Evolutionary conservation across 2,329 filamentous ascomycete genomes (phyloP).

Genomic region (Botrytis aclada): DNA sequence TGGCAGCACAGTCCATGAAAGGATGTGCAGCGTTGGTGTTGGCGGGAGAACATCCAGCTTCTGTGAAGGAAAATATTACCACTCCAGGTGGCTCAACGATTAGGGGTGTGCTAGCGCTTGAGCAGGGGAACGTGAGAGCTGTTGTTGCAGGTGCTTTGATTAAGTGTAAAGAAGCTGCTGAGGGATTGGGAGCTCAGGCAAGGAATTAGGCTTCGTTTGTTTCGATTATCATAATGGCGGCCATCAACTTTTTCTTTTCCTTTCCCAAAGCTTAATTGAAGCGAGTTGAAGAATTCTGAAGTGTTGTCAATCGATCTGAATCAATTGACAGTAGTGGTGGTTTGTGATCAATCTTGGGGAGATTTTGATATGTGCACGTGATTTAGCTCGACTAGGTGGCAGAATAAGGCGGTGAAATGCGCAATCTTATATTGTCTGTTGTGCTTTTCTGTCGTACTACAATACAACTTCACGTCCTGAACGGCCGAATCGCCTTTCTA

Average conservation of each 20-base stretch:
- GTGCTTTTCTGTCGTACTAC: neutral
- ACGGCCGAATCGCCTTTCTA: neutral
- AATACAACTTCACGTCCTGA: neutral
- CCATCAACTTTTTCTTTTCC: neutral
- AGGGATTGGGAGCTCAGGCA: conserved; percentile 1
- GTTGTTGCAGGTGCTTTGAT: conserved; percentile 11
- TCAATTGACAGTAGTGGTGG: neutral
- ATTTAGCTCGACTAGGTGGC: neutral
- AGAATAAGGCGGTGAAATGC: neutral
- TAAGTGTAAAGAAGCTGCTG: conserved; percentile 15
- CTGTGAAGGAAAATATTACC: conserved; percentile 47
- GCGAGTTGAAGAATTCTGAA: neutral
- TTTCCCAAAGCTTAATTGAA: neutral
- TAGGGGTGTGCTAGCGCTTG: conserved; percentile 9
- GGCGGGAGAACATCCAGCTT: conserved; percentile 49
- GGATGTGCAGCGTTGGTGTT: conserved; percentile 44
- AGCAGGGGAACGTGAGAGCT: conserved; percentile 11
- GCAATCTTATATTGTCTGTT: neutral
- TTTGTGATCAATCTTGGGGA: neutral
- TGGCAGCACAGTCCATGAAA: conserved; percentile 48
- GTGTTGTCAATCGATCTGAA: neutral
- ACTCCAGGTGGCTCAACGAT: conserved; percentile 16
- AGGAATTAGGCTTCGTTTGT: neutral
- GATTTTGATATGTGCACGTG: neutral
- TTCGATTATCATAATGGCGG: neutral